Evolutionary conservation across 208 protist genomes (phyloP).

Genomic region (Leishmania tarentolae): DNA sequence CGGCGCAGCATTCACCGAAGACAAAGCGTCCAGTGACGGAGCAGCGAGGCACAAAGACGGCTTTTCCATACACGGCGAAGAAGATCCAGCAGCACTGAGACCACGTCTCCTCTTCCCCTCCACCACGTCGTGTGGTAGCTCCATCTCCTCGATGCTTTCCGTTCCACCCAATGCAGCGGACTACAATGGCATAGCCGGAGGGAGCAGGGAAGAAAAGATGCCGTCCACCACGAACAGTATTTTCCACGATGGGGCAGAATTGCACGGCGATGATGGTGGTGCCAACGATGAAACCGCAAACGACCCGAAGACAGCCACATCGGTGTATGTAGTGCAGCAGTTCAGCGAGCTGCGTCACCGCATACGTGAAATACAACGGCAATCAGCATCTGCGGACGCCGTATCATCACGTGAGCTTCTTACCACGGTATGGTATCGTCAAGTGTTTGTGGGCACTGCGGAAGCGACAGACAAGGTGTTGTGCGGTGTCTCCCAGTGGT

Average conservation of each 20-base stretch:
- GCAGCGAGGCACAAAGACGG: not conserved
- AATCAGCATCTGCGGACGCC: not conserved
- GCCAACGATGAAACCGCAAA: conserved; percentile 31
- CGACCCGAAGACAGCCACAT: conserved; percentile 37
- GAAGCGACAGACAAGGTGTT: conserved; percentile 27
- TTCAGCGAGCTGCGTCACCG: conserved; percentile 15
- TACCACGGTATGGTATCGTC: conserved; percentile 35
- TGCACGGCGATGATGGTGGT: conserved; percentile 25
- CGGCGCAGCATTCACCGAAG: not conserved
- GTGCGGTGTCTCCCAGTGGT: conserved; percentile 47
- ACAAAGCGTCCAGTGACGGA: not conserved
- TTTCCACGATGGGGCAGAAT: conserved; percentile 10
- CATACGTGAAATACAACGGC: not conserved
- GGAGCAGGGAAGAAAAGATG: not conserved
- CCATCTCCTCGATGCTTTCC: conserved; percentile 21
- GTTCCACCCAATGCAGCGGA: conserved; percentile 25
- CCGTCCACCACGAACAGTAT: not conserved
- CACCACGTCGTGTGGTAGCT: conserved; percentile 31
- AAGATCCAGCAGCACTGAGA: not conserved
- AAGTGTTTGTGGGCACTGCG: conserved; percentile 31
- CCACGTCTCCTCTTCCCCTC: conserved; percentile 26
- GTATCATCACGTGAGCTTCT: not conserved
- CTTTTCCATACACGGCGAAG: not conserved
- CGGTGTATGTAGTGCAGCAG: conserved; percentile 36
- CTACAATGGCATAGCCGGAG: conserved; percentile 9